Evolutionary conservation across 345 rosid genomes (phyloP).

Genomic region (Noccaea bulbosa): DNA sequence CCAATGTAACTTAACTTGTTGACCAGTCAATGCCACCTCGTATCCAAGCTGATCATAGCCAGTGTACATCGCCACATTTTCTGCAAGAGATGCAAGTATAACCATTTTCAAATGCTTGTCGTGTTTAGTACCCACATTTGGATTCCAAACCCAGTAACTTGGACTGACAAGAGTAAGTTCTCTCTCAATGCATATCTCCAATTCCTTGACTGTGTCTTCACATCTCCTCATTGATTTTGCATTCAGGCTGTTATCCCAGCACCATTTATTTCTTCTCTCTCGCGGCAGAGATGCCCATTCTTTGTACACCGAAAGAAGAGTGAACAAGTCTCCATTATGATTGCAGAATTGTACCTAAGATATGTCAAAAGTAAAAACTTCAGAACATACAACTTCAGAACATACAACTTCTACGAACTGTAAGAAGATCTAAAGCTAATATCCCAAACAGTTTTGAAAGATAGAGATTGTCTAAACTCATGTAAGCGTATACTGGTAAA

Average conservation of each 20-base stretch:
- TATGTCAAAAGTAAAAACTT: slow-evolving; percentile 21
- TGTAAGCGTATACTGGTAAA: not conserved
- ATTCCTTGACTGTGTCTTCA: slow-evolving; percentile 71
- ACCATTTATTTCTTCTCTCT: slow-evolving; percentile 72
- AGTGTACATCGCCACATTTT: slow-evolving; percentile 85
- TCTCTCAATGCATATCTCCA: slow-evolving; percentile 65
- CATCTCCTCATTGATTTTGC: slow-evolving; percentile 95
- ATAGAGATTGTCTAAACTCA: not conserved
- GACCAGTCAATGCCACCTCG: slow-evolving; percentile 79
- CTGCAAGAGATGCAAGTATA: slow-evolving; percentile 74
- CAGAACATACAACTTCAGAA: slow-evolving; percentile 30
- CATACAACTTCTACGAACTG: slow-evolving; percentile 3
- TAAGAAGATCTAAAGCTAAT: slow-evolving; percentile 5
- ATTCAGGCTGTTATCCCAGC: slow-evolving; percentile 92
- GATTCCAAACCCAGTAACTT: slow-evolving; percentile 71
- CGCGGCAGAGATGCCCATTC: slow-evolving; percentile 67
- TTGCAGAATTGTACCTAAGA: slow-evolving; percentile 76
- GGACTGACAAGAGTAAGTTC: slow-evolving; percentile 68
- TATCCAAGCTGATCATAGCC: slow-evolving; percentile 88
- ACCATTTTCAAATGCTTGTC: slow-evolving; percentile 61
- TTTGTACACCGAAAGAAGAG: slow-evolving; percentile 79
- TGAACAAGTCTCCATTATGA: slow-evolving; percentile 77
- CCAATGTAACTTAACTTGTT: slow-evolving; percentile 80
- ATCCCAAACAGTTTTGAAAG: not conserved
- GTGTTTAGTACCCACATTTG: slow-evolving; percentile 46